Percentiles rank a stretch among this genome's conserved stretches.
phyloP scores from a whole-genome alignment of 1,284 basidiomycete genomes.

The Malassezia equina region DNA sequence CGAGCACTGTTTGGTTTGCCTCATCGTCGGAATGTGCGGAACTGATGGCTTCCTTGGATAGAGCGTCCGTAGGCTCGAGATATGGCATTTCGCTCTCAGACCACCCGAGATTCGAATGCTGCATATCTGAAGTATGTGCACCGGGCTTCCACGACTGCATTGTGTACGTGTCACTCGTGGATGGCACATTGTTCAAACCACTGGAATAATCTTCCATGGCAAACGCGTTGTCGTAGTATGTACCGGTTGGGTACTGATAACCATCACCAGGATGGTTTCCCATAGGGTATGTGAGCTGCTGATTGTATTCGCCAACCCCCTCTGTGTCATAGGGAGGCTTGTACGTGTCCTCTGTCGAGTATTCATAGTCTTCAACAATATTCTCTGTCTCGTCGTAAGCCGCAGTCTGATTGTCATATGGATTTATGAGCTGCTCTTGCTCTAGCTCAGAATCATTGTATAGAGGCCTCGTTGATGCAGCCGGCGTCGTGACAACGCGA shows the following conservation, averaged over 20 bases:
- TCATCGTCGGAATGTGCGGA: not conserved
- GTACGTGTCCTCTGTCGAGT: not conserved
- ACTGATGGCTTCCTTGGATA: slow-evolving; percentile 5
- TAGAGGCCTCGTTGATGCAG: not conserved
- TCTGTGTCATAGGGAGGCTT: not conserved
- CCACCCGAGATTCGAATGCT: not conserved
- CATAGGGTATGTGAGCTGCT: not conserved
- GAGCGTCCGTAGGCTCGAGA: not conserved
- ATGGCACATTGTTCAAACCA: not conserved
- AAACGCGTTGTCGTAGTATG: not conserved
- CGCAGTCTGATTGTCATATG: not conserved
- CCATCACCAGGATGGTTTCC: not conserved
- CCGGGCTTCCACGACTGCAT: not conserved
- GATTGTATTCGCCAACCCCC: not conserved
- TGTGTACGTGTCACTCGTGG: not conserved
- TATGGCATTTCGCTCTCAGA: slow-evolving; percentile 9
- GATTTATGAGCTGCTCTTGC: slow-evolving; percentile 2
- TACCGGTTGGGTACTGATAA: not conserved
- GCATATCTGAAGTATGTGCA: not conserved
- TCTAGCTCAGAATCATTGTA: slow-evolving; percentile 1
- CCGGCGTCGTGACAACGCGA: slow-evolving; percentile 4
- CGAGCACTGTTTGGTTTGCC: not conserved
- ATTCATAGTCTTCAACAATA: slow-evolving; percentile 1
- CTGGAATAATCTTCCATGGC: not conserved
- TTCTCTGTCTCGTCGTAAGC: not conserved